Evolutionary conservation across 768 basidiomycete genomes (phyloP).

Genomic region (Mycena capillaripes): DNA sequence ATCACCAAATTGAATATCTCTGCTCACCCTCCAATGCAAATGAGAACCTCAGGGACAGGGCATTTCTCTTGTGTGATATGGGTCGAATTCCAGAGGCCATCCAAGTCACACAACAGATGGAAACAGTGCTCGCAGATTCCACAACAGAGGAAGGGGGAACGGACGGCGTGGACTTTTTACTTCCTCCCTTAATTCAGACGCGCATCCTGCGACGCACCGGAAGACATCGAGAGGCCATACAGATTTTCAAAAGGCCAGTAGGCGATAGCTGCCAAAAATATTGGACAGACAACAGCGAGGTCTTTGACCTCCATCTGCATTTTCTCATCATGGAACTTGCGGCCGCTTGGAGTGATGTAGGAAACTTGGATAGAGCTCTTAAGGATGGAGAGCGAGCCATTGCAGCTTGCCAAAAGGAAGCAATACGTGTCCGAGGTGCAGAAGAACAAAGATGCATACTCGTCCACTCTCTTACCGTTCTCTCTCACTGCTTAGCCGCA

Average conservation of each 20-base stretch:
- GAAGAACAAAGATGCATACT: not conserved
- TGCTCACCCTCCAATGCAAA: not conserved
- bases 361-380: not conserved
- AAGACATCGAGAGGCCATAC: not conserved
- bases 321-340: not conserved
- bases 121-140: not conserved
- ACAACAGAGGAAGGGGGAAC: not conserved
- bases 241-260: not conserved
- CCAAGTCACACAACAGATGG: not conserved
- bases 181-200: not conserved
- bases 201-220: not conserved
- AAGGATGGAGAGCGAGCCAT: not conserved
- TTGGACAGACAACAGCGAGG: not conserved
- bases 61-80: not conserved
- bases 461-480: not conserved
- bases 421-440: not conserved
- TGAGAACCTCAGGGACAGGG: not conserved
- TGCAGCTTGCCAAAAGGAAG: not conserved
- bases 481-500: conserved; percentile 10
- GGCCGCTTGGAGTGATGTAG: not conserved
- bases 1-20: not conserved
- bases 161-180: too few species aligned
- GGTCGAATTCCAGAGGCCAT: not conserved
- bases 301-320: not conserved
- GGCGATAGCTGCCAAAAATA: not conserved